Base-by-base conservation (phyloP, 371 early-diverging fungal genomes). In the Mortierella sp. region DNA sequence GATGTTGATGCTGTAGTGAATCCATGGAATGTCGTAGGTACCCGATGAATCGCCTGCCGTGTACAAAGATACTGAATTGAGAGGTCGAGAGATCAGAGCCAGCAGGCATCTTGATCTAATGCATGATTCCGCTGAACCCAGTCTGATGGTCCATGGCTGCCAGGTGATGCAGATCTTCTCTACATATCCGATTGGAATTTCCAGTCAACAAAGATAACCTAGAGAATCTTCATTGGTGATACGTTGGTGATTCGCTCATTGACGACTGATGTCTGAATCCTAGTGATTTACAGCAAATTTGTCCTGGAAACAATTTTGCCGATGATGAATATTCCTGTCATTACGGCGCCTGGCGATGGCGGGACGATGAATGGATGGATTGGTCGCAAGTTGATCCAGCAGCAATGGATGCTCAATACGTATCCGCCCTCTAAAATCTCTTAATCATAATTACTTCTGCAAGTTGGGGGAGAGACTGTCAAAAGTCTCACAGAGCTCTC, bases 381-480 rank as follows among this genome's bases (percentile, higher is more conserved):
- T 52, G 30, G 16, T 55, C 22, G 22, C 28, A 52, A 12, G 55
- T 5, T 26, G 11, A 14, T 37, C 45, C 64, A 28, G 49, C 37
- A 10, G 39, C 26, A 16, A 39, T 55, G 66, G 57, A 55, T 55
- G 52, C 35, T 24, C 52, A 16, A 26, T 26, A 45, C 28, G 10
- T 61, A 28, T 43, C 39, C 32, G 39, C 61, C 32, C 61, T 6
- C 35, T 26, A 62, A 64, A 51, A 64, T 64, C 51, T 22, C 61
- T 60, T 43, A 49, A 65, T 65, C 66, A 58, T 66, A 55, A 68
- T 68, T 68, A 68, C 68, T 68, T 68, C 68, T 68, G 16, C 68
- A 68, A 68, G 68, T 60, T 60, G 47, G 67, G 68, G 68, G 68
- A 68, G 68, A 68, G 68, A 68, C 68, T 51, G 68, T 59, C 61